Conservation (phyloP, 176 grass and related monocot genomes). For the sorghum (Sorghum bicolor) region Sorghum_bicolor_NCBIv3 NC_012872.2:14639001-14639500, state of each 20-base stretch:
- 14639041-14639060: neutral
- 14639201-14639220: neutral
- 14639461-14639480: neutral
- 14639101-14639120: neutral
- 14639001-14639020: too few relatives aligned
- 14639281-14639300: neutral
- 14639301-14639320: neutral
- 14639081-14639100: neutral
- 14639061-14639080: neutral
- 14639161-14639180: neutral
- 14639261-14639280: neutral
- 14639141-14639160: neutral
- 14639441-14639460: neutral
- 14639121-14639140: neutral
- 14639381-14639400: neutral
- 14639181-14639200: neutral
- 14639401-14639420: neutral
- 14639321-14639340: neutral
- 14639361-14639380: neutral
- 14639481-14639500: neutral
- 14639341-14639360: neutral
- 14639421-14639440: neutral
- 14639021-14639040: neutral
- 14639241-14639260: neutral
- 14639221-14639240: neutral